Percentiles rank a stretch among this genome's conserved stretches.
phyloP scores from a whole-genome alignment of 2,329 filamentous ascomycete species.

The Trichoderma sp. region DNA sequence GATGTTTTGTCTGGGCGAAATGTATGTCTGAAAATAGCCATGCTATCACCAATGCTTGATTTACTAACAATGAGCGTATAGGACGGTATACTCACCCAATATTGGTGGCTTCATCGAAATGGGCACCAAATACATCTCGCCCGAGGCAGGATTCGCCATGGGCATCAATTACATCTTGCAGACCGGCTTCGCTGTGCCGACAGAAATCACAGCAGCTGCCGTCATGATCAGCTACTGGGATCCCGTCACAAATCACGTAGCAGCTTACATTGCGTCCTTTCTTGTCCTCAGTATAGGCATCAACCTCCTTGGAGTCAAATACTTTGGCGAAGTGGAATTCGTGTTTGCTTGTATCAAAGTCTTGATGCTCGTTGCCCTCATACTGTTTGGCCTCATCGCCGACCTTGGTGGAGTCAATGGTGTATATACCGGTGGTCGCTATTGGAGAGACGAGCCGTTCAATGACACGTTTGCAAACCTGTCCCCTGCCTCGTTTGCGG shows the following conservation, averaged over 20 bases:
- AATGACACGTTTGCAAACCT: conserved; percentile 35
- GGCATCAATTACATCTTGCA: conserved; percentile 31
- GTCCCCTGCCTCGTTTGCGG: conserved; percentile 36
- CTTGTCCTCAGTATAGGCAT: conserved; percentile 27
- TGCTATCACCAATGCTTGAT: background rate
- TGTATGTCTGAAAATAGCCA: conserved; percentile 20
- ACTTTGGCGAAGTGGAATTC: conserved; percentile 52
- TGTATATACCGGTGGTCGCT: conserved; percentile 44
- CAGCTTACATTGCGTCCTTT: conserved; percentile 28
- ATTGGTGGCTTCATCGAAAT: conserved; percentile 33
- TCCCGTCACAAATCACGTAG: conserved; percentile 20
- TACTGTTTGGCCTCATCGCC: conserved; percentile 42
- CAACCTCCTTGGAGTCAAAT: conserved; percentile 36
- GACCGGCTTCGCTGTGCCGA: conserved; percentile 29
- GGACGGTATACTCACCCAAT: conserved; percentile 31
- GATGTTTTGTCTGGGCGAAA: conserved; percentile 29
- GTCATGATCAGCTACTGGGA: conserved; percentile 32
- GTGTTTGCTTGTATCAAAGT: conserved; percentile 49
- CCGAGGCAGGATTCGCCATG: conserved; percentile 31
- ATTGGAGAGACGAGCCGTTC: conserved; percentile 45
- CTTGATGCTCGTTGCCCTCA: conserved; percentile 43
- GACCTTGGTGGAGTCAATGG: conserved; percentile 41
- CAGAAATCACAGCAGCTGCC: conserved; percentile 29
- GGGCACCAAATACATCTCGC: conserved; percentile 31
- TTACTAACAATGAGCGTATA: conserved; percentile 6